Evolutionary conservation across 2,329 filamentous ascomycete genomes (phyloP).

Genomic region (Colletotrichum filicis): DNA sequence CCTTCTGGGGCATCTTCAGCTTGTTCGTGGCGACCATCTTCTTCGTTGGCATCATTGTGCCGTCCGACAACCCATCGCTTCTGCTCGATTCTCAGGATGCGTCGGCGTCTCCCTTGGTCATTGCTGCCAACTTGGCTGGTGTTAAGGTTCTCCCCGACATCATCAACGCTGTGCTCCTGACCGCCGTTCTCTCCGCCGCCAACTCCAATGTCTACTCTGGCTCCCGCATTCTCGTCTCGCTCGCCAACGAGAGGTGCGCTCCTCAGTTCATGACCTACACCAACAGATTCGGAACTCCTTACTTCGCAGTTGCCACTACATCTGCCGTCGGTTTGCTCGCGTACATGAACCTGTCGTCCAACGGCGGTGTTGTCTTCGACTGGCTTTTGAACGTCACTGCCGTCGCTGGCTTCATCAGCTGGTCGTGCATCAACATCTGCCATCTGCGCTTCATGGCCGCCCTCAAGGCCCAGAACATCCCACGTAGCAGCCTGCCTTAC

Average conservation of each 20-base stretch:
- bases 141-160: constrained; percentile 73
- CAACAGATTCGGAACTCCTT: constrained; percentile 71
- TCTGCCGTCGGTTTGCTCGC: constrained; percentile 71
- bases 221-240: constrained; percentile 73
- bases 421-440: constrained; percentile 73
- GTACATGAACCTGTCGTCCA: constrained; percentile 73
- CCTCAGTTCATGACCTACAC: constrained; percentile 69
- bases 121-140: constrained; percentile 69
- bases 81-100: constrained; percentile 64
- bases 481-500: constrained; percentile 69
- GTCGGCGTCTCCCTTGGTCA: constrained; percentile 73
- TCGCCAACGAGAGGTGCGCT: constrained; percentile 73
- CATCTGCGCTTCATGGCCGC: constrained; percentile 75
- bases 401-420: constrained; percentile 76
- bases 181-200: constrained; percentile 81
- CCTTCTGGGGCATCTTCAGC: constrained; percentile 79
- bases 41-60: constrained; percentile 78
- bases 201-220: constrained; percentile 82
- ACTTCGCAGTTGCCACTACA: constrained; percentile 66
- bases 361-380: constrained; percentile 71
- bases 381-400: constrained; percentile 80
- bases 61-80: constrained; percentile 68
- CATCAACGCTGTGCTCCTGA: constrained; percentile 82
- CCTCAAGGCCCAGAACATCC: constrained; percentile 65
- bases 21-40: constrained; percentile 75